Evolutionary conservation across 2,329 filamentous ascomycete genomes (phyloP).

Genomic region (Chrysoporthe deuterocubensis): DNA sequence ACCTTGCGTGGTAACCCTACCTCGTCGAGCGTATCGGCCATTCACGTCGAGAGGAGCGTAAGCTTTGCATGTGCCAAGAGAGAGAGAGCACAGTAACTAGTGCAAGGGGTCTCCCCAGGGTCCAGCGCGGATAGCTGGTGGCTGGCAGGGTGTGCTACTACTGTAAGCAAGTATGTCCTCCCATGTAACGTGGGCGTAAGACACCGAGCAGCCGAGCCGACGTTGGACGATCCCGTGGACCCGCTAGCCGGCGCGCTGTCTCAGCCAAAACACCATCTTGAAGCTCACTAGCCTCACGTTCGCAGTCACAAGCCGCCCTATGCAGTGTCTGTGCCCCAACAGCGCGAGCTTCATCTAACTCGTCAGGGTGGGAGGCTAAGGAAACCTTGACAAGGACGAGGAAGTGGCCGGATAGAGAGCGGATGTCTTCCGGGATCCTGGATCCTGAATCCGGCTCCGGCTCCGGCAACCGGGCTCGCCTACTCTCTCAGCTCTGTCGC

Average conservation of each 20-base stretch:
- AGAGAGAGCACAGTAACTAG: background rate
- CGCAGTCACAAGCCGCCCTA: slow-evolving; percentile 17
- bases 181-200: too few species aligned
- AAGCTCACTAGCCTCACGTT: background rate
- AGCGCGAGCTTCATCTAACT: slow-evolving; percentile 22
- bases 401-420: background rate
- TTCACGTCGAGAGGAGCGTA: slow-evolving; percentile 15
- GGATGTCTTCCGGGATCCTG: background rate
- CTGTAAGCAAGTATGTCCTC: too few species aligned
- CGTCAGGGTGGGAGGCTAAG: slow-evolving; percentile 7
- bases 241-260: background rate
- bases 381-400: slow-evolving; percentile 7
- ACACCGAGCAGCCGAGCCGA: background rate
- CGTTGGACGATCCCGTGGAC: background rate
- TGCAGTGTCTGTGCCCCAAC: slow-evolving; percentile 15
- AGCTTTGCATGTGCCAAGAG: background rate
- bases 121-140: slow-evolving; percentile 5
- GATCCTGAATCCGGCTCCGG: too few species aligned
- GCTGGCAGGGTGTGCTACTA: too few species aligned
- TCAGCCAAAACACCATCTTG: slow-evolving; percentile 20
- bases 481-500: too few species aligned
- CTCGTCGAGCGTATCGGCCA: slow-evolving; percentile 2
- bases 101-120: background rate
- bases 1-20: slow-evolving; percentile 10
- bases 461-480: too few species aligned